These are phyloP conservation scores for Vigna unguiculata DNA, from an alignment of 306 rosid species.

Conservation along the genomic window DNA sequence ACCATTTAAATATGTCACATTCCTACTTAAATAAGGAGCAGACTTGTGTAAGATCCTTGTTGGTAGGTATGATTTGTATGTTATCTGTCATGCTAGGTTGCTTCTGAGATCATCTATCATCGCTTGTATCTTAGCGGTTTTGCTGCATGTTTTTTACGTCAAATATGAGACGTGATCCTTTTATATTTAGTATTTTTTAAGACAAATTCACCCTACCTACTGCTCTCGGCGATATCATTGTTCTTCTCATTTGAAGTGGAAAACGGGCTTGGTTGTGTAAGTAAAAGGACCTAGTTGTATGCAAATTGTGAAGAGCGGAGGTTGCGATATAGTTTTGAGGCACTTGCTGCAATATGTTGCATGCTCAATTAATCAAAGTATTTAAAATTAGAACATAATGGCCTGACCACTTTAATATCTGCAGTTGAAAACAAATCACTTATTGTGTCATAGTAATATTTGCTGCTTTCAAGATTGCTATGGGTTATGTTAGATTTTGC, in stretches of 20 bases:
- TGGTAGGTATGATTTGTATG: too few relatives aligned
- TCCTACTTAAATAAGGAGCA: too few relatives aligned
- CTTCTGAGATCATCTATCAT: too few relatives aligned
- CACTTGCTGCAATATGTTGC: not conserved
- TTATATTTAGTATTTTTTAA: too few relatives aligned
- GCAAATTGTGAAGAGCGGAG: not conserved
- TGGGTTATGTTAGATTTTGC: conserved; percentile 93
- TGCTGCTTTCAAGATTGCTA: conserved; percentile 72
- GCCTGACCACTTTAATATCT: conserved; percentile 34
- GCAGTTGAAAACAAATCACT: conserved; percentile 94
- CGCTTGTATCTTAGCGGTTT: too few relatives aligned
- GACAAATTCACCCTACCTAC: too few relatives aligned
- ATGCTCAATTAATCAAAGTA: not conserved
- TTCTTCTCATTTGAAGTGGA: not conserved
- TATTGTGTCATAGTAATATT: conserved; percentile 91
- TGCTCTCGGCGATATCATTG: too few relatives aligned
- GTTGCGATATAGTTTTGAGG: not conserved
- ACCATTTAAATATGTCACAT: too few relatives aligned
- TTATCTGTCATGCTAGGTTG: too few relatives aligned
- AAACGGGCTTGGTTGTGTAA: not conserved
- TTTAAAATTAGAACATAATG: not conserved
- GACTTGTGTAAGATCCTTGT: too few relatives aligned
- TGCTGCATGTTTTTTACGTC: too few relatives aligned
- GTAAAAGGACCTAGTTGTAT: not conserved
- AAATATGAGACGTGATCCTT: too few relatives aligned